Conservation (phyloP, 768 basidiomycete genomes). For the Tricholoma furcatifolium region DNA sequence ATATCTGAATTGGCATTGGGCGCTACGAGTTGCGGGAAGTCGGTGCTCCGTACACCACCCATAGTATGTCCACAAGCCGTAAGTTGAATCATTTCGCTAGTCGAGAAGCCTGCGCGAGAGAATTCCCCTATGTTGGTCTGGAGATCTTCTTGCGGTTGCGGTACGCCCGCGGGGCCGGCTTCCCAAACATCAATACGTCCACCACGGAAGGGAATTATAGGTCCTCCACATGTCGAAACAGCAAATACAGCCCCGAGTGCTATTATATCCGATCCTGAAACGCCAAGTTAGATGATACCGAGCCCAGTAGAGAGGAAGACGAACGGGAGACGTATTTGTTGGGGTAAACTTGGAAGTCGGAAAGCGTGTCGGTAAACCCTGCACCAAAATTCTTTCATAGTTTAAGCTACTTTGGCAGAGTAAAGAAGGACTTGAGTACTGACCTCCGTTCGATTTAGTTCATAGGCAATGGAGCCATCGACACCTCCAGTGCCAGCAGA, state of each 20-base stretch:
- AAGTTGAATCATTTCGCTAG: conserved; percentile 49
- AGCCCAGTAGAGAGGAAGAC: conserved; percentile 13
- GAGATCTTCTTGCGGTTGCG: conserved; percentile 41
- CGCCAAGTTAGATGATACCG: not conserved
- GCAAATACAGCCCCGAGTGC: conserved; percentile 37
- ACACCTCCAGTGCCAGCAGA: conserved; percentile 48
- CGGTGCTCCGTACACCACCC: conserved; percentile 45
- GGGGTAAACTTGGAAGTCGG: conserved; percentile 40
- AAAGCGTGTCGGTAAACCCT: conserved; percentile 42
- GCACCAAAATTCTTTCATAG: conserved; percentile 42
- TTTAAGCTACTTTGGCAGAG: not conserved
- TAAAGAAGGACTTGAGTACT: conserved; percentile 5
- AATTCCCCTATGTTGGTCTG: conserved; percentile 38
- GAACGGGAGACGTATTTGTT: conserved; percentile 44
- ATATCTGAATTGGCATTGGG: conserved; percentile 25
- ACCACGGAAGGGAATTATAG: conserved; percentile 38
- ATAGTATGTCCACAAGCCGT: conserved; percentile 52
- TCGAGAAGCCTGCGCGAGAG: conserved; percentile 40
- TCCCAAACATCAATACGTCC: conserved; percentile 40
- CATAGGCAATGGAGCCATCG: conserved; percentile 49
- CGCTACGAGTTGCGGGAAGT: conserved; percentile 44
- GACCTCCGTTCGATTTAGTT: conserved; percentile 41
- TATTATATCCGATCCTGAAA: conserved; percentile 43
- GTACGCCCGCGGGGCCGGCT: conserved; percentile 40
- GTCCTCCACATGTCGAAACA: conserved; percentile 45